These are phyloP conservation scores for Aspergillus japonicus DNA, from an alignment of 2,329 filamentous ascomycete species.

Conservation along the genomic window DNA sequence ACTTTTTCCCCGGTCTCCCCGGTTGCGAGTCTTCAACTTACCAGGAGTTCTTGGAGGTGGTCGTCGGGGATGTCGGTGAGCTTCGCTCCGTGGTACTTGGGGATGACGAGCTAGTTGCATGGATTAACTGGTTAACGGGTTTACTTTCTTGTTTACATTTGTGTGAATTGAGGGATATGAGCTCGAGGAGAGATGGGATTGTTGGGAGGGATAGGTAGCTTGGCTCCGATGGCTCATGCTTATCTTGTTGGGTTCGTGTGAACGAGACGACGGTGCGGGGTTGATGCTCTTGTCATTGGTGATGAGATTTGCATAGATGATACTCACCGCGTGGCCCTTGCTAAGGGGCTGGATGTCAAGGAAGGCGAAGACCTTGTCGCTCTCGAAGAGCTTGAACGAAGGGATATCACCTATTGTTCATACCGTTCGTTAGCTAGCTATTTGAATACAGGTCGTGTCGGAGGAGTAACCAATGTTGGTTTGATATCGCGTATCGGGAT, in stretches of 20 bases:
- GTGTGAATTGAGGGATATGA: not conserved
- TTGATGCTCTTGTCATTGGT: slow-evolving; percentile 1
- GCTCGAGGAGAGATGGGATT: not conserved
- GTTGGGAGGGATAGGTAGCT: not conserved
- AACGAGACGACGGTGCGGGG: slow-evolving; percentile 16
- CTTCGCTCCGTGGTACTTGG: slow-evolving; percentile 91
- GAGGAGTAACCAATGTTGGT: not conserved
- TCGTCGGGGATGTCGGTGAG: slow-evolving; percentile 92
- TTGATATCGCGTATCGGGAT: not conserved
- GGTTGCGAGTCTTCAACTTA: slow-evolving; percentile 39
- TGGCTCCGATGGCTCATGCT: not conserved
- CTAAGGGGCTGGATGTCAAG: slow-evolving; percentile 92
- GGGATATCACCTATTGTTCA: slow-evolving; percentile 77
- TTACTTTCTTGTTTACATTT: not conserved
- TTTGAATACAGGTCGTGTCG: not conserved
- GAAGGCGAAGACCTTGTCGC: slow-evolving; percentile 88
- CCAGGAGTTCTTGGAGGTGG: slow-evolving; percentile 75
- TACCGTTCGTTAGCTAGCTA: slow-evolving; percentile 7
- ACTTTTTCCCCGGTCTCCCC: too few relatives aligned
- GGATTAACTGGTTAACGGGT: slow-evolving; percentile 13
- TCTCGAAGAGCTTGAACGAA: slow-evolving; percentile 94
- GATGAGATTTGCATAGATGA: not conserved
- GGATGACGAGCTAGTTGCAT: slow-evolving; percentile 76
- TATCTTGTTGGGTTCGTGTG: not conserved
- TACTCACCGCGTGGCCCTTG: slow-evolving; percentile 79